Base-by-base conservation (phyloP, 306 rosid genomes). In the Senna siamea region DNA sequence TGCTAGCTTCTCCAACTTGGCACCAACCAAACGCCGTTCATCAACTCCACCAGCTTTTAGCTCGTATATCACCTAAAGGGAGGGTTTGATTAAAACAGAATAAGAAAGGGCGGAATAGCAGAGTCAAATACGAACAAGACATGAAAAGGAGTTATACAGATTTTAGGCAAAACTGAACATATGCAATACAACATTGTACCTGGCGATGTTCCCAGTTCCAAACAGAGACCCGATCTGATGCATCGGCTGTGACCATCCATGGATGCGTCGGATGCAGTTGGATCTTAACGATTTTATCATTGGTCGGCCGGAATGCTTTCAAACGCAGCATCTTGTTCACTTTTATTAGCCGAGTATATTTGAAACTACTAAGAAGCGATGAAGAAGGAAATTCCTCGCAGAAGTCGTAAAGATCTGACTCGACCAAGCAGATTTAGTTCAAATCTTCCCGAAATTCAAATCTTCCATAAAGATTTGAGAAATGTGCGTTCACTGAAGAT, bases 121-220 rank as follows among this genome's bases (percentile, higher is more conserved):
- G n/a, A 19, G 37, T 19, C 37, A 53, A 51, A 37, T 37, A 37
- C 68, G 18, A 62, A 53, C 37, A 18, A 62, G 15, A 40, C 28
- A 35, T 8, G 32, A 52, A 69, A 34, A 32, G 4, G 5, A 18
- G 14, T 10, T 20, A 14, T 4, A 57, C 23, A 9, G 30, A 26
- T 26, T 14, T 32, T 1, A 17, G 19, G 20, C 59, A 5, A 20
- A 57, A 78, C n/a, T 9, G 72, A 66, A 72, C 0, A 48, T 26
- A 47, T 40, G 28, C 7, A 13, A 76, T 17, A 40, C 11, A 35
- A 28, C 48, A 23, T 20, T 54, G 32, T 65, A 91, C 97, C 99
- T 95, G 99, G 40, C 99, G 96, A 62, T 92, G 97, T 64, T 95
- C 98, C 98, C 99, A 95, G 58, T 95, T 95, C 99, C 99, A 95